These are phyloP conservation scores for Alternaria sp. DNA, from an alignment of 2,329 filamentous ascomycete species.

Conservation along the genomic window DNA sequence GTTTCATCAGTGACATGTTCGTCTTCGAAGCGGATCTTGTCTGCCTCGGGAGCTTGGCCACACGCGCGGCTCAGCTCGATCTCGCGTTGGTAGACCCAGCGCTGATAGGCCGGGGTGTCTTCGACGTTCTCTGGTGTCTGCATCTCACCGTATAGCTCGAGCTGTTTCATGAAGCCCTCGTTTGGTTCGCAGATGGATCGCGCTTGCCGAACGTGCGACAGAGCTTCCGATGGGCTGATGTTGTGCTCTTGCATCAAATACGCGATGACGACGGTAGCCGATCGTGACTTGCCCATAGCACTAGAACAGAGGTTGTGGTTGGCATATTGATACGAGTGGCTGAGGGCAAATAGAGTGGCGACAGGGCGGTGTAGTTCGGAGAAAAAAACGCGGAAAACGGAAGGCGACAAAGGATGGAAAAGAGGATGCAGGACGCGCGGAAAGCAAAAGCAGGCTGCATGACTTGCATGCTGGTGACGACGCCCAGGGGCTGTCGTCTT, in stretches of 20 bases:
- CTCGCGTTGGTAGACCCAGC: slow-evolving; percentile 73
- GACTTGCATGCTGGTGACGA: slow-evolving; percentile 13
- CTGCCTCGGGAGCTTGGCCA: slow-evolving; percentile 77
- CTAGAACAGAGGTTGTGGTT: slow-evolving; percentile 58
- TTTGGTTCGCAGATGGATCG: slow-evolving; percentile 88
- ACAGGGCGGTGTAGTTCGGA: slow-evolving; percentile 43
- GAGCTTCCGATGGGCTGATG: slow-evolving; percentile 66
- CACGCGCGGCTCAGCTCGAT: slow-evolving; percentile 72
- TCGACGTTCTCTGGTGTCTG: slow-evolving; percentile 74
- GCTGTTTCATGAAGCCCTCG: slow-evolving; percentile 86
- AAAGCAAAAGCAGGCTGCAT: slow-evolving; percentile 19
- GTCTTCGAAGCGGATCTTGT: slow-evolving; percentile 82
- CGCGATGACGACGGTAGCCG: slow-evolving; percentile 81
- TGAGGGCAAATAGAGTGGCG: slow-evolving; percentile 37
- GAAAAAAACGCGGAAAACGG: slow-evolving; percentile 22
- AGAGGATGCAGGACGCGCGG: slow-evolving; percentile 32
- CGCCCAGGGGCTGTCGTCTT: slow-evolving; percentile 4
- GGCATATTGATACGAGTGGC: slow-evolving; percentile 43
- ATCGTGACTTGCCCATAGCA: slow-evolving; percentile 95
- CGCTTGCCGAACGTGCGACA: slow-evolving; percentile 71
- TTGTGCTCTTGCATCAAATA: slow-evolving; percentile 72
- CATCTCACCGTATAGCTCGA: slow-evolving; percentile 88
- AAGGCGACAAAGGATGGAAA: slow-evolving; percentile 20
- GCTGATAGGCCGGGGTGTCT: slow-evolving; percentile 77
- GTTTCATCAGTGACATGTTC: slow-evolving; percentile 57